Conservation (phyloP, 805 yeast genomes). For the Yarrowia hollandica region DNA sequence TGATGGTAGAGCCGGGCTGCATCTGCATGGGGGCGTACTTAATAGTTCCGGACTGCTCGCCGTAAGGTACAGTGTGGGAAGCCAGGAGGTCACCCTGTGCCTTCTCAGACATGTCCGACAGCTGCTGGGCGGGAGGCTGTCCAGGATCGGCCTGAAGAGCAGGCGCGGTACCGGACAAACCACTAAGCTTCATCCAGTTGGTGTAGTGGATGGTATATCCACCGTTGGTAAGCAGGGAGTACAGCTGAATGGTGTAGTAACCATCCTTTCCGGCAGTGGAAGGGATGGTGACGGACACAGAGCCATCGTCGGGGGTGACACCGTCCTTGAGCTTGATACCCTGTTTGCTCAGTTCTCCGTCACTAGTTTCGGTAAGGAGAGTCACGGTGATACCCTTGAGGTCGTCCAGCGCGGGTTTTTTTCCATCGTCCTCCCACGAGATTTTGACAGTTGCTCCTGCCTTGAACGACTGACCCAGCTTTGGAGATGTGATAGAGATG, state of each 20-base stretch:
- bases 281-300: conserved; percentile 19
- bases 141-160: conserved; percentile 51
- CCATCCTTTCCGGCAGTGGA: conserved; percentile 60
- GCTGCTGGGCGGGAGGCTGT: conserved; percentile 45
- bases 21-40: conserved; percentile 91
- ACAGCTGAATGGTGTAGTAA: conserved; percentile 68
- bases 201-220: conserved; percentile 66
- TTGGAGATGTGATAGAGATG: conserved; percentile 49
- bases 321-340: conserved; percentile 17
- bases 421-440: conserved; percentile 59
- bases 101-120: conserved; percentile 44
- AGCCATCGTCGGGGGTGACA: background rate
- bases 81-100: conserved; percentile 47
- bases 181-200: conserved; percentile 61
- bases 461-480: conserved; percentile 44
- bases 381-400: conserved; percentile 51
- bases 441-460: conserved; percentile 45
- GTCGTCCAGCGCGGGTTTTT: conserved; percentile 48
- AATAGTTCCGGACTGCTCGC: conserved; percentile 72
- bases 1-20: conserved; percentile 75
- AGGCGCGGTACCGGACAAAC: conserved; percentile 65
- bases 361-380: conserved; percentile 63
- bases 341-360: background rate
- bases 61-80: conserved; percentile 70
- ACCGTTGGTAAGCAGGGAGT: conserved; percentile 46